phyloP scores from a whole-genome alignment of 345 rosid species.

The Kernera saxatilis region DNA sequence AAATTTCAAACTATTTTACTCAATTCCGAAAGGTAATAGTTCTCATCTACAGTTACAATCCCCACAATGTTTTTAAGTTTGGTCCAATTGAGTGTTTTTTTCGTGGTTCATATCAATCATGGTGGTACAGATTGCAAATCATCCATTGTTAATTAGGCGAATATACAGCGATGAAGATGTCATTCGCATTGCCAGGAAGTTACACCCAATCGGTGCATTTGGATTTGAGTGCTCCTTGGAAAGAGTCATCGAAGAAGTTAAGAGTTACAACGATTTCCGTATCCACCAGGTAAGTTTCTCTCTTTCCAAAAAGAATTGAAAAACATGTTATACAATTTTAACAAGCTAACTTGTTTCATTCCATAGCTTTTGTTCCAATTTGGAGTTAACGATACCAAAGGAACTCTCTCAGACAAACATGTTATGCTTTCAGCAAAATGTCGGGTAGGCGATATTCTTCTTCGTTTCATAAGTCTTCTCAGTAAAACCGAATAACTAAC shows the following conservation, averaged over 20 bases:
- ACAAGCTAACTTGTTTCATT: conserved; percentile 4
- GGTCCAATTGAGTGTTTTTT: neutral
- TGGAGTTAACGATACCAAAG: conserved; percentile 50
- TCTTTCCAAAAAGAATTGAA: neutral
- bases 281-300: conserved; percentile 72
- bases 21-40: conserved; percentile 86
- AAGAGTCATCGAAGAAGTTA: conserved; percentile 77
- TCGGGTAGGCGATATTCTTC: conserved; percentile 42
- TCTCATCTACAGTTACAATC: neutral
- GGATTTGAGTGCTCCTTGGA: conserved; percentile 85
- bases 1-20: conserved; percentile 85
- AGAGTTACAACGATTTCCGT: conserved; percentile 76
- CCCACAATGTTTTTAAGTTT: neutral
- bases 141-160: conserved; percentile 88
- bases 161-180: conserved; percentile 75
- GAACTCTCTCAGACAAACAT: conserved; percentile 73
- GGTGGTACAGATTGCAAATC: conserved; percentile 80
- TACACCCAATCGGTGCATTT: conserved; percentile 83
- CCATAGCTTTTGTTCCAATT: conserved; percentile 63
- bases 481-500: neutral
- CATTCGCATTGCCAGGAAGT: conserved; percentile 60
- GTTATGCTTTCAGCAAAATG: conserved; percentile 93
- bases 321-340: neutral
- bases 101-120: neutral
- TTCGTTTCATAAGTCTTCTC: neutral